These are phyloP conservation scores for Tetracladium maxilliforme DNA, from an alignment of 2,329 filamentous ascomycete genomes.

Conservation along the genomic window DNA sequence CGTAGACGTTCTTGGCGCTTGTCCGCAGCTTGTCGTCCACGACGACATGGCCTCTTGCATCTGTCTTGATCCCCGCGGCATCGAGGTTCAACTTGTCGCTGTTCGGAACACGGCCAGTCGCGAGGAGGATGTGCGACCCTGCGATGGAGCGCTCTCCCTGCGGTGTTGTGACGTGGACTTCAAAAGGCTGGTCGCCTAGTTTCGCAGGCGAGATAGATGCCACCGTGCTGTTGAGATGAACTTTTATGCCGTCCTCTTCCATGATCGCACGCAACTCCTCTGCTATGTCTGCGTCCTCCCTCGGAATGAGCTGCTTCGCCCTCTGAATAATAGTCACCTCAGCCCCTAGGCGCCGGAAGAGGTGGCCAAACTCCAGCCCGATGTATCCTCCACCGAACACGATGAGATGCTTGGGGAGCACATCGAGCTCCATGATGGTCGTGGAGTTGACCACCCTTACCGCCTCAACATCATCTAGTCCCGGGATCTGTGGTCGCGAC, in stretches of 20 bases:
- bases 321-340: constrained; percentile 32
- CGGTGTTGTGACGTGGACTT: constrained; percentile 5
- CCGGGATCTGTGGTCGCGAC: constrained; percentile 18
- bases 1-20: constrained; percentile 24
- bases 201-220: constrained; percentile 9
- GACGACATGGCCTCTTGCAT: constrained; percentile 24
- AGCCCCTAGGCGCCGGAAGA: constrained; percentile 32
- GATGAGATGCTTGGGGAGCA: constrained; percentile 29
- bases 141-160: constrained; percentile 11
- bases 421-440: constrained; percentile 27
- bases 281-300: constrained; percentile 32
- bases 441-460: constrained; percentile 28
- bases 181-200: constrained; percentile 5
- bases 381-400: constrained; percentile 37
- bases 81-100: constrained; percentile 26
- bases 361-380: constrained; percentile 36
- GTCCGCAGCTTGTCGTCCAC: constrained; percentile 29
- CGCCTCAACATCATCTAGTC: constrained; percentile 19
- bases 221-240: constrained; percentile 21
- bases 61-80: constrained; percentile 22
- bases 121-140: constrained; percentile 32
- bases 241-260: constrained; percentile 25
- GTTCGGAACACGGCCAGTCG: constrained; percentile 32
- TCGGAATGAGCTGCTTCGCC: constrained; percentile 22
- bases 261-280: constrained; percentile 25